phyloP scores from a whole-genome alignment of 192 early-diverging fungal genomes.

The Allomyces macrogynus region DNA sequence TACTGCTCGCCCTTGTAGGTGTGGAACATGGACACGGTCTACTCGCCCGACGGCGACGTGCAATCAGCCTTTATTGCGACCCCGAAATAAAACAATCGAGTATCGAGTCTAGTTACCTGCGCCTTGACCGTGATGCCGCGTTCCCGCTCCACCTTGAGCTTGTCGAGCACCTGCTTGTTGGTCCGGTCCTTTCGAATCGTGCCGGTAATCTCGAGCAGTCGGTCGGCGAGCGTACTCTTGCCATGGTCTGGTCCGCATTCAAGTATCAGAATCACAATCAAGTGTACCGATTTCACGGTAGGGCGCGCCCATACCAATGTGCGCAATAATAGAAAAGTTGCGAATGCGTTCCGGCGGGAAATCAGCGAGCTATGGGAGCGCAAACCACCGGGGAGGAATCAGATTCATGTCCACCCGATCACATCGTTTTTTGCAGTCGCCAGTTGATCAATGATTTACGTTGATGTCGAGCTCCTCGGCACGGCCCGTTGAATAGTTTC shows the following conservation, averaged over 20 bases:
- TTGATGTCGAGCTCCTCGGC: no score
- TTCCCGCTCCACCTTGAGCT: conserved; percentile 84
- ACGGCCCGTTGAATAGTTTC: no score
- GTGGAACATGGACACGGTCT: conserved; percentile 88
- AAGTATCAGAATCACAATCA: not conserved
- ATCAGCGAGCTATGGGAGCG: conserved; percentile 3
- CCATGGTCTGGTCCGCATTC: conserved; percentile 43
- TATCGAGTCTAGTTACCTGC: conserved; percentile 29
- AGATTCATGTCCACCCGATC: no score
- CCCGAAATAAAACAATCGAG: not conserved
- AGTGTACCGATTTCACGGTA: not conserved
- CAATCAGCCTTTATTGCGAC: not conserved
- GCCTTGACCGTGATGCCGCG: conserved; percentile 97
- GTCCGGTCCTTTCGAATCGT: conserved; percentile 46
- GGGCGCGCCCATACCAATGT: conserved; percentile 31
- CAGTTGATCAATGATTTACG: no score
- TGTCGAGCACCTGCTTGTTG: conserved; percentile 86
- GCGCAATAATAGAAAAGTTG: conserved; percentile 80
- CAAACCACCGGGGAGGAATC: no score
- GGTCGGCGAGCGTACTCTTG: conserved; percentile 79
- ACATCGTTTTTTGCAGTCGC: no score
- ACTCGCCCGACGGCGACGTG: not conserved
- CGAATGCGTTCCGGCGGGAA: conserved; percentile 68
- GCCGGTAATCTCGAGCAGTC: conserved; percentile 74
- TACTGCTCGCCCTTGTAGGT: conserved; percentile 57